Conservation (phyloP, 441 rosid genomes). For the Aquilaria agallochum region DNA sequence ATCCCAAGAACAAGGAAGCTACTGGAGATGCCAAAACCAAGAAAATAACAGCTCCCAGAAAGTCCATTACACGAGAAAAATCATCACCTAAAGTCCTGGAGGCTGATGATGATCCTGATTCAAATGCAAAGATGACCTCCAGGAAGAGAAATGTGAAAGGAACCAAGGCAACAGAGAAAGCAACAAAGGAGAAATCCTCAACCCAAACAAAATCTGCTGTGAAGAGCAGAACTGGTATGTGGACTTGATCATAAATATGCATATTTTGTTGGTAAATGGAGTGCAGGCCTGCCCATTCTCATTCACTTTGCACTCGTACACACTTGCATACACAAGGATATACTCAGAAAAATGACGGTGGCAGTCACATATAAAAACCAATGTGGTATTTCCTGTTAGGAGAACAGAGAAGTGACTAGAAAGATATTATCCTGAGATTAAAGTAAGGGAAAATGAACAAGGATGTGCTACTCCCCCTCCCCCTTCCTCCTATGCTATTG, state of each 20-base stretch:
- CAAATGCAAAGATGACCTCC: slow-evolving; percentile 59
- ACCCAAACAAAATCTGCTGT: slow-evolving; percentile 48
- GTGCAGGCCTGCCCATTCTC: background rate
- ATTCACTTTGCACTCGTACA: background rate
- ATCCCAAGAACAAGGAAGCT: slow-evolving; percentile 47
- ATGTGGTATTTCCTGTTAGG: background rate
- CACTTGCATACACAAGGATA: background rate
- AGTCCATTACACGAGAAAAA: slow-evolving; percentile 43
- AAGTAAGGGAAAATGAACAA: too few relatives aligned
- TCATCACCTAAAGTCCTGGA: slow-evolving; percentile 39
- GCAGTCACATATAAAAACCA: too few relatives aligned
- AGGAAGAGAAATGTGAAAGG: slow-evolving; percentile 50
- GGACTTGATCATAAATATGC: background rate
- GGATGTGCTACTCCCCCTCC: too few relatives aligned
- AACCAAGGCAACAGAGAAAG: slow-evolving; percentile 3
- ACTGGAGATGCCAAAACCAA: slow-evolving; percentile 53
- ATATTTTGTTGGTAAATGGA: background rate
- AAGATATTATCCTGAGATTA: slow-evolving; percentile 1
- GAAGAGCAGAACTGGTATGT: slow-evolving; percentile 62
- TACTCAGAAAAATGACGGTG: too few relatives aligned
- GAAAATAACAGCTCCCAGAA: slow-evolving; percentile 31
- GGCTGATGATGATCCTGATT: slow-evolving; percentile 54
- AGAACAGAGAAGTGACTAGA: slow-evolving; percentile 2
- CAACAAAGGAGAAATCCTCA: slow-evolving; percentile 43
- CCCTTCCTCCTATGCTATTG: too few relatives aligned